These are phyloP conservation scores for Corinectria fuckeliana DNA, from an alignment of 2,329 filamentous ascomycete genomes.

Conservation along the genomic window DNA sequence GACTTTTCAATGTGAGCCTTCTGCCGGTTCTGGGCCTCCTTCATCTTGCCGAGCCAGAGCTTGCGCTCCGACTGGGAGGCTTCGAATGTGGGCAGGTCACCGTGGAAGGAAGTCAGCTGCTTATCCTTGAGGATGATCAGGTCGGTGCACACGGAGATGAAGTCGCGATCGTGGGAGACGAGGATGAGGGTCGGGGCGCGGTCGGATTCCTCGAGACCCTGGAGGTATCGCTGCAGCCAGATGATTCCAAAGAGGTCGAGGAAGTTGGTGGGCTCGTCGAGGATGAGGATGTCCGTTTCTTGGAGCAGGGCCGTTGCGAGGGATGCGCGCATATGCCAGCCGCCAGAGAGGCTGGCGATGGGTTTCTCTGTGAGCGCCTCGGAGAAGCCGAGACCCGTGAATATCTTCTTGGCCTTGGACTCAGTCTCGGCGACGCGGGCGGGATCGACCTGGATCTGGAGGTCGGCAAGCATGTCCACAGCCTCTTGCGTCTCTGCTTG, in stretches of 20 bases:
- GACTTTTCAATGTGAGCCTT: slow-evolving; percentile 81
- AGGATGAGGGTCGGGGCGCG: slow-evolving; percentile 72
- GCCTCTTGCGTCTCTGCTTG: slow-evolving; percentile 73
- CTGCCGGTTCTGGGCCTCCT: slow-evolving; percentile 82
- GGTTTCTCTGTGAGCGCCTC: slow-evolving; percentile 65
- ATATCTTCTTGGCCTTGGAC: slow-evolving; percentile 67
- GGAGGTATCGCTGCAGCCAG: slow-evolving; percentile 80
- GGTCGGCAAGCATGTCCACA: slow-evolving; percentile 70
- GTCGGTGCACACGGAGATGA: slow-evolving; percentile 78
- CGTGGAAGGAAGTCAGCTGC: slow-evolving; percentile 74
- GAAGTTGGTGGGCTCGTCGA: slow-evolving; percentile 90
- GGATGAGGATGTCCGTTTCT: slow-evolving; percentile 76
- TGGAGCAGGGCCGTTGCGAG: slow-evolving; percentile 73
- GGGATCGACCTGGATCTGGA: slow-evolving; percentile 72
- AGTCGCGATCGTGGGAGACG: slow-evolving; percentile 85
- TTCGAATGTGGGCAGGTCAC: slow-evolving; percentile 76
- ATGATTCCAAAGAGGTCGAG: slow-evolving; percentile 83
- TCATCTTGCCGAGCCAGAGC: slow-evolving; percentile 74
- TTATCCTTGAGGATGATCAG: slow-evolving; percentile 78
- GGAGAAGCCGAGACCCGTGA: slow-evolving; percentile 75
- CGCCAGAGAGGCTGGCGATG: slow-evolving; percentile 74
- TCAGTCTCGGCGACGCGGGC: slow-evolving; percentile 70
- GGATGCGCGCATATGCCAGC: slow-evolving; percentile 75
- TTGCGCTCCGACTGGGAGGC: slow-evolving; percentile 70
- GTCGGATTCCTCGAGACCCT: slow-evolving; percentile 57